Evolutionary conservation across 2,329 filamentous ascomycete genomes (phyloP).

Genomic region (Alternaria hordeiaustralica): DNA sequence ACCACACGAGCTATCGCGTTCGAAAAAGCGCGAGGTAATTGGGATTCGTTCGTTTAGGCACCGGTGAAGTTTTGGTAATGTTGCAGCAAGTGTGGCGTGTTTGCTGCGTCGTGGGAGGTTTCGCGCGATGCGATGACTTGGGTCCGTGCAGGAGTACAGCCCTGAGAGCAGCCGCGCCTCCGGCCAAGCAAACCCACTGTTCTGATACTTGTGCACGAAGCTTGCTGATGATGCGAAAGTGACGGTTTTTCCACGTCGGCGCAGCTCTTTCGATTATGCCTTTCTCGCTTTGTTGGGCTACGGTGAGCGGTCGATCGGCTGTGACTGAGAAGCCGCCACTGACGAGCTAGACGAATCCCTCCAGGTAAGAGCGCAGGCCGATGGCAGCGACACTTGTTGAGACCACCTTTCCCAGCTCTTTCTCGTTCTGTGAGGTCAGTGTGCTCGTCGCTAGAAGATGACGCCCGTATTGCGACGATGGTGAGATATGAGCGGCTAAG

Average conservation of each 20-base stretch:
- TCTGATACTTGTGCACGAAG: constrained; percentile 2
- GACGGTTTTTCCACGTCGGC: constrained; percentile 4
- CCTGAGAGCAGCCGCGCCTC: constrained; percentile 14
- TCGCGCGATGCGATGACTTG: constrained; percentile 32
- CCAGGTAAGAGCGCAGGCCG: constrained; percentile 16
- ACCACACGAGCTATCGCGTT: constrained; percentile 16
- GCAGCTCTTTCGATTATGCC: constrained; percentile 3
- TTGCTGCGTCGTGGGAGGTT: constrained; percentile 32
- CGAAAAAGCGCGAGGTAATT: constrained; percentile 32
- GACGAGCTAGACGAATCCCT: constrained; percentile 14
- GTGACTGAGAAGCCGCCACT: constrained; percentile 18
- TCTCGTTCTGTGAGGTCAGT: constrained; percentile 3
- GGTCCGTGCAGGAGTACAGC: constrained; percentile 34
- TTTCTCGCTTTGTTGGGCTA: constrained; percentile 13
- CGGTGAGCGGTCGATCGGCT: constrained; percentile 17
- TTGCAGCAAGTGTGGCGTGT: constrained; percentile 32
- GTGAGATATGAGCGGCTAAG: constrained; percentile 6
- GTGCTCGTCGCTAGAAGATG: constrained; percentile 4
- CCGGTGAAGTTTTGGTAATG: constrained; percentile 17
- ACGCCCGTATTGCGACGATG: constrained; percentile 3
- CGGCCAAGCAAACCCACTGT: constrained; percentile 12
- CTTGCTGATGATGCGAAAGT: not conserved
- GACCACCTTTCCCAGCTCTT: constrained; percentile 12
- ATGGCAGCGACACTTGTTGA: not conserved
- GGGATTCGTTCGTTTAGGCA: constrained; percentile 9